These are phyloP conservation scores for Solanum chilense DNA, from an alignment of 257 asterid genomes.

Conservation along the genomic window DNA sequence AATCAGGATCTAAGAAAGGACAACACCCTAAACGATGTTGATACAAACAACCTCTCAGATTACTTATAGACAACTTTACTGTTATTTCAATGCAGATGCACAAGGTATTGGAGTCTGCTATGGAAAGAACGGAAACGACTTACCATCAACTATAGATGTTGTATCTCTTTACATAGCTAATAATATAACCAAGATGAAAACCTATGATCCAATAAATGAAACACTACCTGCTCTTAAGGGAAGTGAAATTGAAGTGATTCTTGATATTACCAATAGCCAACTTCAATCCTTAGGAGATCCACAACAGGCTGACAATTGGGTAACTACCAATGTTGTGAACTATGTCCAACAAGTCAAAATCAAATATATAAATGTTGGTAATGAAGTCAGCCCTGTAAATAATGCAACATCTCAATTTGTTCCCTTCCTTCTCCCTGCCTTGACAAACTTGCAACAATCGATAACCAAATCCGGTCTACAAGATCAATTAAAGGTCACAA, in stretches of 20 bases:
- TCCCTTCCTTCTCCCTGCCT: not conserved
- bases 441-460: not conserved
- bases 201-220: not conserved
- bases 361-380: not conserved
- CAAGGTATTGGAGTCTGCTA: too few species aligned
- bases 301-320: not conserved
- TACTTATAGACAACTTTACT: too few species aligned
- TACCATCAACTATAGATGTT: too few species aligned
- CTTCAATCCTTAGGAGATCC: not conserved
- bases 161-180: too few species aligned
- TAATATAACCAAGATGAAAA: too few species aligned
- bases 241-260: not conserved
- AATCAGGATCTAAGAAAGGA: too few species aligned
- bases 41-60: too few species aligned
- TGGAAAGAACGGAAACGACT: too few species aligned
- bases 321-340: not conserved
- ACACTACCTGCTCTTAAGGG: not conserved
- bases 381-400: not conserved
- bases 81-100: too few species aligned
- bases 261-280: not conserved
- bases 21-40: too few species aligned
- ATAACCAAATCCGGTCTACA: not conserved
- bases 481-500: not conserved
- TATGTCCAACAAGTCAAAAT: not conserved
- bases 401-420: not conserved